A percentile compares a stretch with the other conserved stretches of the same genome.
Conservation (phyloP, 2,329 filamentous ascomycete genomes). For the Pseudogymnoascus sp. region DNA sequence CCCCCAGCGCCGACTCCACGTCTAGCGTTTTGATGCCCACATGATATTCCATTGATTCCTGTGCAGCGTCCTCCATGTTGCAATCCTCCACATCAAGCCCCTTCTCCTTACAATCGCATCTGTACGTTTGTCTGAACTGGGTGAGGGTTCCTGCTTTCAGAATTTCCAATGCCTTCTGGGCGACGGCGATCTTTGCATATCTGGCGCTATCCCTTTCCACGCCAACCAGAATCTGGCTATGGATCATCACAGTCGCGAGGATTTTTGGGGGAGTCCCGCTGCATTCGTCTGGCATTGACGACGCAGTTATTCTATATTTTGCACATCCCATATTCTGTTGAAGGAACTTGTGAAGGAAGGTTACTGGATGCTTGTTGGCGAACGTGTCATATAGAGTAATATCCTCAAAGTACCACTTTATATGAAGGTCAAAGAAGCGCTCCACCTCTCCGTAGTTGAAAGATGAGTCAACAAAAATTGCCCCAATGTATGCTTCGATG, state of each 20-base stretch:
- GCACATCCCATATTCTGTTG: slow-evolving; percentile 59
- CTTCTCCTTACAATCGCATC: slow-evolving; percentile 53
- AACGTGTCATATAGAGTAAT: slow-evolving; percentile 85
- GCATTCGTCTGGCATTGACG: slow-evolving; percentile 35
- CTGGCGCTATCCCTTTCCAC: slow-evolving; percentile 56
- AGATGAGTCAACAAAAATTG: slow-evolving; percentile 81
- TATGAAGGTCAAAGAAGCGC: slow-evolving; percentile 67
- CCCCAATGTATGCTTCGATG: slow-evolving; percentile 82
- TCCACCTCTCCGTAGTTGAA: slow-evolving; percentile 72
- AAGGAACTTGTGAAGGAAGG: slow-evolving; percentile 60
- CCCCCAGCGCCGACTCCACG: neutral
- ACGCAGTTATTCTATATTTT: slow-evolving; percentile 43
- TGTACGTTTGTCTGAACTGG: slow-evolving; percentile 54
- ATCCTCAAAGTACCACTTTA: slow-evolving; percentile 74
- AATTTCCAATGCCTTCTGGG: slow-evolving; percentile 49
- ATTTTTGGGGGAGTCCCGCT: slow-evolving; percentile 43
- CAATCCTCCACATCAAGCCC: slow-evolving; percentile 15
- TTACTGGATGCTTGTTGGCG: slow-evolving; percentile 80
- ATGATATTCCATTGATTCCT: neutral
- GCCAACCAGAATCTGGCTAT: slow-evolving; percentile 60
- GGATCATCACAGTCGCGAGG: slow-evolving; percentile 69
- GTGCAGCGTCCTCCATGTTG: neutral
- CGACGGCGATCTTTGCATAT: slow-evolving; percentile 66
- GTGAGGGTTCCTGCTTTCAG: slow-evolving; percentile 40
- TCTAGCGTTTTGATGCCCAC: neutral